phyloP scores from a whole-genome alignment of 2,329 filamentous ascomycete genomes.

The Aureobasidium leucospermi region DNA sequence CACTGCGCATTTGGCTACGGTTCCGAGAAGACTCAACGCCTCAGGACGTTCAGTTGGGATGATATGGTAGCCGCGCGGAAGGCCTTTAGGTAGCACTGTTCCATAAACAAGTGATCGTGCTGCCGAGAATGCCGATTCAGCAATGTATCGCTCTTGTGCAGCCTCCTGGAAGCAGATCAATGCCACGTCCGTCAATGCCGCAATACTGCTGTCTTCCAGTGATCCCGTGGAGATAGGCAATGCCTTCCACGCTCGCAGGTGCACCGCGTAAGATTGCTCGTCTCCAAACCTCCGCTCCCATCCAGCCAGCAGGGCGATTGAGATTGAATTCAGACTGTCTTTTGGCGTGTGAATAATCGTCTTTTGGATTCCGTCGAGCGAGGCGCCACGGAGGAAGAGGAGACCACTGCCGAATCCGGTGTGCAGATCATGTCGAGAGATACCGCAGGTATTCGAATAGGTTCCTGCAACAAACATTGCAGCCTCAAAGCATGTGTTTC shows the following conservation, averaged over 20 bases:
- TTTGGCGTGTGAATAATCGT: constrained; percentile 14
- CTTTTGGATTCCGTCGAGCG: constrained; percentile 18
- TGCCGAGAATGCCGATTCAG: background rate
- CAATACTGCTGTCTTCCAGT: constrained; percentile 18
- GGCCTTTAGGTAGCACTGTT: background rate
- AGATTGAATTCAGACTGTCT: constrained; percentile 18
- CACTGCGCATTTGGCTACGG: constrained; percentile 5
- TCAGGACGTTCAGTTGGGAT: constrained; percentile 16
- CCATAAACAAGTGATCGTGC: background rate
- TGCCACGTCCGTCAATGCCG: constrained; percentile 18
- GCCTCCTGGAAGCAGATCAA: constrained; percentile 18
- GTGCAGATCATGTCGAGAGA: background rate
- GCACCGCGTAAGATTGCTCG: constrained; percentile 17
- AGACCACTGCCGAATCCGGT: constrained; percentile 18
- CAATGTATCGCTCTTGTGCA: constrained; percentile 10
- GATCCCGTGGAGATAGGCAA: constrained; percentile 15
- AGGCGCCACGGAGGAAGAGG: constrained; percentile 19
- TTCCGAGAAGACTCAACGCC: constrained; percentile 16
- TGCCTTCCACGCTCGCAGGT: constrained; percentile 19
- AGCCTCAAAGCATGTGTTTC: constrained; percentile 19
- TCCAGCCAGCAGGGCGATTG: constrained; percentile 21
- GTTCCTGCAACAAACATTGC: constrained; percentile 20
- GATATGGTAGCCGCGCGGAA: constrained; percentile 17
- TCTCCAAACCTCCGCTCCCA: constrained; percentile 23
- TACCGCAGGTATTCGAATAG: constrained; percentile 19